These are phyloP conservation scores for Uronychia binucleata DNA, from an alignment of 73 alveolate genomes.

Conservation along the genomic window DNA sequence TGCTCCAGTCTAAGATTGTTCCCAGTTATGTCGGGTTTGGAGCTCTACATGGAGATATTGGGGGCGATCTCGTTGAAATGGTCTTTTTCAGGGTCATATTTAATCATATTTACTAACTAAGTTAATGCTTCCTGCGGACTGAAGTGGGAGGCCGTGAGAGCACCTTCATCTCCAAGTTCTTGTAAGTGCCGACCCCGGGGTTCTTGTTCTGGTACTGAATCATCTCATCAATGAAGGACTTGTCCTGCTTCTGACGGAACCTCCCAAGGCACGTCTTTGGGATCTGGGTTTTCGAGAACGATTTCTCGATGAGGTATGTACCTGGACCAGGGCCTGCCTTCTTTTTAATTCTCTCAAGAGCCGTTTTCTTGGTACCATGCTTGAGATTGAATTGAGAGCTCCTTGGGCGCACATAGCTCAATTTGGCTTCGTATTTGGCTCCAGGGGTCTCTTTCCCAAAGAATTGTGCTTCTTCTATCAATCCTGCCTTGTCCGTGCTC, in stretches of 20 bases:
- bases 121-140: background rate
- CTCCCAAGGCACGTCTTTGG: background rate
- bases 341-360: background rate
- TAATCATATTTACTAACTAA: background rate
- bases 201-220: background rate
- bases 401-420: background rate
- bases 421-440: background rate
- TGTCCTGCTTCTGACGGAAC: background rate
- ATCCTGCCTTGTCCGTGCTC: background rate
- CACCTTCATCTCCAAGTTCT: background rate
- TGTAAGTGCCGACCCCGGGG: background rate
- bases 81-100: background rate
- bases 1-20: background rate
- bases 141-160: background rate
- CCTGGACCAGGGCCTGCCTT: background rate
- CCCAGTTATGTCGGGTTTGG: too few species aligned
- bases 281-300: background rate
- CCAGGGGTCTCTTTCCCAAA: background rate
- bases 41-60: background rate
- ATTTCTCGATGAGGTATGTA: too few species aligned
- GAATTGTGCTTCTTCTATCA: background rate
- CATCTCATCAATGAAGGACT: background rate
- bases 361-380: background rate
- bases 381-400: background rate
- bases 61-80: background rate